Evolutionary conservation across 1,284 basidiomycete species (phyloP).

Genomic region (Rhodotorula sp.): DNA sequence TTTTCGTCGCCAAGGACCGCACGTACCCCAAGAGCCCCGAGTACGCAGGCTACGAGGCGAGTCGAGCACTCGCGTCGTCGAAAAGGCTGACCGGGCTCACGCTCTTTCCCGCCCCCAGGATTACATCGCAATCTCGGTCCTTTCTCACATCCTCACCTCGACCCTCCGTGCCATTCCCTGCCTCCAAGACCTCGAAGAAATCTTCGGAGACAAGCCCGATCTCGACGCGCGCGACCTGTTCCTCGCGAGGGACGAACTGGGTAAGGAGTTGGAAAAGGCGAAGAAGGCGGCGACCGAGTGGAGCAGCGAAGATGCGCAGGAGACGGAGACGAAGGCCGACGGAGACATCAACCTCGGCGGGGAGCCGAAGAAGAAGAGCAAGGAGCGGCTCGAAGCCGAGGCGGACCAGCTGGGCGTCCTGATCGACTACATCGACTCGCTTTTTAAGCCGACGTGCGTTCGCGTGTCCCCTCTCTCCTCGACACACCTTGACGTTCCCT

Average conservation of each 20-base stretch:
- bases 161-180: slow-evolving; percentile 13
- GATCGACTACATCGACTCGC: slow-evolving; percentile 55
- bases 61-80: not conserved
- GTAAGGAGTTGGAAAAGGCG: not conserved
- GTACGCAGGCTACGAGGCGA: slow-evolving; percentile 5
- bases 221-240: slow-evolving; percentile 23
- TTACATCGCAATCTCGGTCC: slow-evolving; percentile 21
- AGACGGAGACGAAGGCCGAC: not conserved
- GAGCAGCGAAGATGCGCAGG: not conserved
- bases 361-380: not conserved
- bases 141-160: not conserved
- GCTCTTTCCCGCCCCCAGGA: slow-evolving; percentile 8
- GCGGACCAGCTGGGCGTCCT: slow-evolving; percentile 55
- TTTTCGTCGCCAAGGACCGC: slow-evolving; percentile 13
- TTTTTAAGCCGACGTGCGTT: slow-evolving; percentile 54
- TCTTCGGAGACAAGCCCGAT: slow-evolving; percentile 22
- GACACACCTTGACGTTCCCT: not conserved
- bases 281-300: not conserved
- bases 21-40: slow-evolving; percentile 12
- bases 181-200: slow-evolving; percentile 13
- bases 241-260: not conserved
- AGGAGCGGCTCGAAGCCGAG: not conserved
- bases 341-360: not conserved
- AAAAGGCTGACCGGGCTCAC: too few species aligned
- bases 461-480: not conserved